phyloP scores from a whole-genome alignment of 1,284 basidiomycete genomes.

The Leccinum pachyderme region DNA sequence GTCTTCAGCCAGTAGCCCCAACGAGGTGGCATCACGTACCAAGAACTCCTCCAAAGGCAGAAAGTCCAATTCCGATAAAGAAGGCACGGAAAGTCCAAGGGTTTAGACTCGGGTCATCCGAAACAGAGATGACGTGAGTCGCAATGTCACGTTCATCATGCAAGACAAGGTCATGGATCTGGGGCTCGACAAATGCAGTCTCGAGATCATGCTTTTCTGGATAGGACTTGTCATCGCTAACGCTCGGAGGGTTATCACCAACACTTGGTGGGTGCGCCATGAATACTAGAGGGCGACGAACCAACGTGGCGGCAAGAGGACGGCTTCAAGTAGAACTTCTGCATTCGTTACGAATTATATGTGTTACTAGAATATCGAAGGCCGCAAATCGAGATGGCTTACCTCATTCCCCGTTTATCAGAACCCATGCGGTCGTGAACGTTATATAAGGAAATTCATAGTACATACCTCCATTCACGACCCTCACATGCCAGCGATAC shows the following conservation, averaged over 20 bases:
- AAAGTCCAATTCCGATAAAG: constrained; percentile 57
- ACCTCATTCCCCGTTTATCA: background rate
- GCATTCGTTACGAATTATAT: constrained; percentile 4
- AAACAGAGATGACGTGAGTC: constrained; percentile 50
- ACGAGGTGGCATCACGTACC: constrained; percentile 18
- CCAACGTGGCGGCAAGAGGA: background rate
- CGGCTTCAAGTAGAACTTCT: background rate
- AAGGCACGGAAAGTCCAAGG: constrained; percentile 58
- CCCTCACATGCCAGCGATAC: background rate
- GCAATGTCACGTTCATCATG: constrained; percentile 46
- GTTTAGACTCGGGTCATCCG: constrained; percentile 54
- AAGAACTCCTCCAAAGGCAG: constrained; percentile 56
- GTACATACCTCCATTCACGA: background rate
- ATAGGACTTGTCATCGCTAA: constrained; percentile 34
- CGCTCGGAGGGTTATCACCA: constrained; percentile 7
- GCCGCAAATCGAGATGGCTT: background rate
- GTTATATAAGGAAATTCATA: background rate
- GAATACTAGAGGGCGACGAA: background rate
- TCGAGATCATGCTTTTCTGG: constrained; percentile 36
- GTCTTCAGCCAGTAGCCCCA: background rate
- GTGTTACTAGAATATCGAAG: background rate
- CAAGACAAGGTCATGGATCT: constrained; percentile 33
- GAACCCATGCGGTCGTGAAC: background rate
- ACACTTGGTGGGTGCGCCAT: constrained; percentile 13
- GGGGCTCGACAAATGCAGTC: constrained; percentile 21